A percentile compares a stretch with the other conserved stretches of the same genome.
These are phyloP conservation scores for Dactylellina haptotyla DNA, from an alignment of 2,329 filamentous ascomycete genomes.

Conservation along the genomic window DNA sequence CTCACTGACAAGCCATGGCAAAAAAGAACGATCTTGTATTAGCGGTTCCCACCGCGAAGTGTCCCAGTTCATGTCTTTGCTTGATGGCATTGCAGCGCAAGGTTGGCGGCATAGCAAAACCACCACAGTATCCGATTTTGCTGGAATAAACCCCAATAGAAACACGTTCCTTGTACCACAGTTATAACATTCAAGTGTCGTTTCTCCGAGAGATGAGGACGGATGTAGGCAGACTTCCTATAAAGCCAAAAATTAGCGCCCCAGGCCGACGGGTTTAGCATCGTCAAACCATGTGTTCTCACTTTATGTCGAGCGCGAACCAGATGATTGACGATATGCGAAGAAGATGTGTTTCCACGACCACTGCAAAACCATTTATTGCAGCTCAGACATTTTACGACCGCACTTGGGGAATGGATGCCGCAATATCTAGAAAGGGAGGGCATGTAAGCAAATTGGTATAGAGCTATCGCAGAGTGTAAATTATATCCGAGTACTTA, in stretches of 20 bases:
- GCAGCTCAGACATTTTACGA: slow-evolving; percentile 95
- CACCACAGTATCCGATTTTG: slow-evolving; percentile 97
- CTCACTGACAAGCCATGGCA: slow-evolving; percentile 88
- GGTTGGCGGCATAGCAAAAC: slow-evolving; percentile 96
- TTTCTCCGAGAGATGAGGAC: slow-evolving; percentile 90
- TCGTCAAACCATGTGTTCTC: not conserved
- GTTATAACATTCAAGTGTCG: slow-evolving; percentile 97
- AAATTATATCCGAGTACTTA: too few relatives aligned
- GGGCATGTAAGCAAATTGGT: not conserved
- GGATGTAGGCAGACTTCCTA: slow-evolving; percentile 94
- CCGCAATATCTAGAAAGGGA: slow-evolving; percentile 79
- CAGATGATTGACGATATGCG: slow-evolving; percentile 97
- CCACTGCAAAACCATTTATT: slow-evolving; percentile 99
- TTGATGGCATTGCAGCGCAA: slow-evolving; percentile 91
- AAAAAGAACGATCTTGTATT: slow-evolving; percentile 94
- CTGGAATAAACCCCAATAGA: slow-evolving; percentile 94
- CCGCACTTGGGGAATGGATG: slow-evolving; percentile 92
- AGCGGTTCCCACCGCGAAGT: slow-evolving; percentile 96
- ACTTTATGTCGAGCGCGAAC: slow-evolving; percentile 92
- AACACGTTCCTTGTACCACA: slow-evolving; percentile 99
- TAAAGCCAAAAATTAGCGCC: not conserved
- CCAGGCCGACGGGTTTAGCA: too few relatives aligned
- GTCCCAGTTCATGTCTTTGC: slow-evolving; percentile 99
- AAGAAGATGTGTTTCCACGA: slow-evolving; percentile 93
- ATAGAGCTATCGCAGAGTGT: too few relatives aligned